A percentile compares a stretch with the other conserved stretches of the same genome.
Conservation (phyloP, 257 asterid species). For the Solanum raphanifolium region DNA sequence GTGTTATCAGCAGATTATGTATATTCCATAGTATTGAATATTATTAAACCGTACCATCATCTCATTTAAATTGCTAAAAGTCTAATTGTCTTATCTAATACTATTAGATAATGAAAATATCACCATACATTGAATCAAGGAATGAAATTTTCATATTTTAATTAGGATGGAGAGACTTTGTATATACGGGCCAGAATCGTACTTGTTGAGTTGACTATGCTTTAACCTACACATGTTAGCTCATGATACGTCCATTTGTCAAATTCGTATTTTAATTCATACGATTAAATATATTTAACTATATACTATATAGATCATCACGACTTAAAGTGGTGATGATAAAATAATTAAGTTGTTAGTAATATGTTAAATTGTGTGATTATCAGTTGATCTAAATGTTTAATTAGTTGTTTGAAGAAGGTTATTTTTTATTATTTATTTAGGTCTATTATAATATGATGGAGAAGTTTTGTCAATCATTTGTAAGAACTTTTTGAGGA, state of each 20-base stretch:
- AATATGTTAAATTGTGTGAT: not conserved
- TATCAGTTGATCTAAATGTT: not conserved
- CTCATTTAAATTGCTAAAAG: not conserved
- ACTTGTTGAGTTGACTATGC: no score
- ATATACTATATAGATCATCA: not conserved
- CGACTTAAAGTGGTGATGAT: not conserved
- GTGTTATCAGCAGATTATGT: not conserved
- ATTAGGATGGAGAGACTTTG: not conserved
- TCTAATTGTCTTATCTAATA: not conserved
- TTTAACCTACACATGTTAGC: no score
- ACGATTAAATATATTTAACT: not conserved
- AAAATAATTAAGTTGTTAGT: not conserved
- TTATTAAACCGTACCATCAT: not conserved
- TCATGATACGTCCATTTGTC: not conserved
- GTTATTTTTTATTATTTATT: not conserved
- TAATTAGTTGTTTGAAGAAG: not conserved
- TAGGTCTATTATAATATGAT: not conserved
- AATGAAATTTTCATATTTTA: not conserved
- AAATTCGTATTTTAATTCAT: no score
- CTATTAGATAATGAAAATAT: not conserved
- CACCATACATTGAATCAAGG: not conserved
- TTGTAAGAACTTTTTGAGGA: not conserved
- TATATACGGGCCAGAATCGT: no score
- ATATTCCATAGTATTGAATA: not conserved
- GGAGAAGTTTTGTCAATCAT: not conserved